Evolutionary conservation across 148 eudicot genomes (phyloP).

Genomic region (Cornus suecica): DNA sequence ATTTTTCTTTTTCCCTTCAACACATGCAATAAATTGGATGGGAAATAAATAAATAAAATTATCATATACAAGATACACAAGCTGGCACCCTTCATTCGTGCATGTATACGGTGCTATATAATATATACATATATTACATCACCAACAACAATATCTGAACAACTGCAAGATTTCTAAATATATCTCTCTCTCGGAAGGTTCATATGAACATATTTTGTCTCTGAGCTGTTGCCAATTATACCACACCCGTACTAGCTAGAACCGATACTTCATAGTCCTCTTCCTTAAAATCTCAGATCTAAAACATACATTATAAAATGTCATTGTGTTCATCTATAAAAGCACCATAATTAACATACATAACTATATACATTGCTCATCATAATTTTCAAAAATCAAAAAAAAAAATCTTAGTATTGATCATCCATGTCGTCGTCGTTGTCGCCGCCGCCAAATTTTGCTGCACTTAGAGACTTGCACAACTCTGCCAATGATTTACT

Average conservation of each 20-base stretch:
- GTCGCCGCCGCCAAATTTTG: conserved; percentile 39
- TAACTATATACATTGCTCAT: not conserved
- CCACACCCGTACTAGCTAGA: conserved; percentile 18
- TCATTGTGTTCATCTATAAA: not conserved
- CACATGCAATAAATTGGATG: too few relatives aligned
- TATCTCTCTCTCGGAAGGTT: conserved; percentile 18
- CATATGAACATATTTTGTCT: conserved; percentile 13
- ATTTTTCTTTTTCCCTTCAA: too few relatives aligned
- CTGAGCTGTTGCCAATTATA: conserved; percentile 17
- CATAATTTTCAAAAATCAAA: not conserved
- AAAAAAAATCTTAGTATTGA: too few relatives aligned
- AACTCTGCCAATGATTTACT: conserved; percentile 58
- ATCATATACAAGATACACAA: not conserved
- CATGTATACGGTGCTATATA: not conserved
- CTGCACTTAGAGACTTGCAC: conserved; percentile 55
- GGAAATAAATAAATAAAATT: too few relatives aligned
- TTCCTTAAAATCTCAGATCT: conserved; percentile 17
- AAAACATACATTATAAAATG: not conserved
- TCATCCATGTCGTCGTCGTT: too few relatives aligned
- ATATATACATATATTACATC: not conserved
- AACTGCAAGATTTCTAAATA: not conserved
- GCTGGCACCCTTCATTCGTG: conserved; percentile 4
- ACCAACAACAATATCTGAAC: not conserved
- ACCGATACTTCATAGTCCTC: conserved; percentile 19
- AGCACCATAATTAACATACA: not conserved